Evolutionary conservation across 2,329 filamentous ascomycete species (phyloP).

Genomic region (Cladosporium sp.): DNA sequence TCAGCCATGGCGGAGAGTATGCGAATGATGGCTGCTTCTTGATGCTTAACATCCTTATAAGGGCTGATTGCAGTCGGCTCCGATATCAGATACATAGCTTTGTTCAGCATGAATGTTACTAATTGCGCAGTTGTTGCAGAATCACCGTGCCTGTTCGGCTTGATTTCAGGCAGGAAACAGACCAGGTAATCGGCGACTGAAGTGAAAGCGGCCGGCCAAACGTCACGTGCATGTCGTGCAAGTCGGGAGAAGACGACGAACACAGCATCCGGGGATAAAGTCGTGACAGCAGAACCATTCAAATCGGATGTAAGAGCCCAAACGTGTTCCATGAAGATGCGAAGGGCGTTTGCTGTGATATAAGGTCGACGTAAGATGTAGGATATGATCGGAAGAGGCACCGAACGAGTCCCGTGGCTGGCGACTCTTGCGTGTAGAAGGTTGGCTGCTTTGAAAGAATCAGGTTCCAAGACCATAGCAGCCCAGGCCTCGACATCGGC

Average conservation of each 20-base stretch:
- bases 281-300: neutral
- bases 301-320: conserved; percentile 14
- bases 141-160: neutral
- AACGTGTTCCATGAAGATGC: conserved; percentile 38
- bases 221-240: conserved; percentile 51
- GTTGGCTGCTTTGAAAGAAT: conserved; percentile 26
- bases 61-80: conserved; percentile 49
- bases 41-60: conserved; percentile 48
- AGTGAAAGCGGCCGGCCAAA: conserved; percentile 49
- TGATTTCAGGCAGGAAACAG: neutral
- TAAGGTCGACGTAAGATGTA: conserved; percentile 48
- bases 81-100: conserved; percentile 32
- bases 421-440: conserved; percentile 20
- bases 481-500: conserved; percentile 31
- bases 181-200: conserved; percentile 21
- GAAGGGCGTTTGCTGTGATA: conserved; percentile 45
- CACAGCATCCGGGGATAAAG: conserved; percentile 21
- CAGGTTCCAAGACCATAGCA: conserved; percentile 20
- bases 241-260: conserved; percentile 49
- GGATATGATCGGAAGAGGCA: conserved; percentile 50
- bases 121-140: neutral
- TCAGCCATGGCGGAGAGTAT: conserved; percentile 59
- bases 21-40: conserved; percentile 59
- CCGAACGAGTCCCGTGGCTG: conserved; percentile 13
- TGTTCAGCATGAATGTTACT: conserved; percentile 28